Conservation (phyloP, 495 filamentous ascomycete species). For the Penicillium manginii region DNA sequence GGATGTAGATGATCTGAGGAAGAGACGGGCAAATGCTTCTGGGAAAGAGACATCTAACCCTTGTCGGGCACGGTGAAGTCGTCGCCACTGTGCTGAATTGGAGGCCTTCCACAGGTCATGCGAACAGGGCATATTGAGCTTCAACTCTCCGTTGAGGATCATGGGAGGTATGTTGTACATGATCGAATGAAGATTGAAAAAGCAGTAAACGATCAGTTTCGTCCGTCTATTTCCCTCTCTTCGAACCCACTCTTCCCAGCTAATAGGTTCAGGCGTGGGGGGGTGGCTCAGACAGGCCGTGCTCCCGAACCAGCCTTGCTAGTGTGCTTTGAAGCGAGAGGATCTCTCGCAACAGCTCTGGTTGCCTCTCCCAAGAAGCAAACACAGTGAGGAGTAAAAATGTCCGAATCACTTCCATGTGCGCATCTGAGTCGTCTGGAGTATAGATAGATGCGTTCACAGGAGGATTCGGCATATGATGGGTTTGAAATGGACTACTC, state of each 20-base stretch:
- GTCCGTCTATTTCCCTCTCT: constrained; percentile 55
- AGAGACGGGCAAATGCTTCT: constrained; percentile 53
- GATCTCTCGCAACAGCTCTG: constrained; percentile 52
- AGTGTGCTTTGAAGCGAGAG: constrained; percentile 54
- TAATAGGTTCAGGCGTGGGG: constrained; percentile 37
- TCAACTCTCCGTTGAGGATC: constrained; percentile 53
- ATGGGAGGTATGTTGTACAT: constrained; percentile 59
- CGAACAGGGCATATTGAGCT: constrained; percentile 53
- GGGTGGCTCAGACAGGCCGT: constrained; percentile 46
- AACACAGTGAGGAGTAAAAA: constrained; percentile 54
- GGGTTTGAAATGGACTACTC: constrained; percentile 44
- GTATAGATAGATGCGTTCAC: constrained; percentile 42
- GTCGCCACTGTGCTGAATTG: constrained; percentile 50
- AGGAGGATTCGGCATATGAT: constrained; percentile 33
- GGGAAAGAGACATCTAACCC: constrained; percentile 48
- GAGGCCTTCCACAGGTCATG: constrained; percentile 57
- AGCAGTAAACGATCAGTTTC: constrained; percentile 57
- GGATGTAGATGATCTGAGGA: constrained; percentile 45
- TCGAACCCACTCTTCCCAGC: constrained; percentile 55
- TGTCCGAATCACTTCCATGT: constrained; percentile 55
- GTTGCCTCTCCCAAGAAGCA: constrained; percentile 58
- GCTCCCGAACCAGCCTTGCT: constrained; percentile 52
- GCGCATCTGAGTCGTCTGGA: constrained; percentile 50
- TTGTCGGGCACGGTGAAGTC: constrained; percentile 40
- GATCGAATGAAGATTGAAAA: constrained; percentile 59